Percentiles rank a stretch among this genome's conserved stretches.
phyloP scores from a whole-genome alignment of 164 flowering plant genomes.

The Houttuynia cordata region DNA sequence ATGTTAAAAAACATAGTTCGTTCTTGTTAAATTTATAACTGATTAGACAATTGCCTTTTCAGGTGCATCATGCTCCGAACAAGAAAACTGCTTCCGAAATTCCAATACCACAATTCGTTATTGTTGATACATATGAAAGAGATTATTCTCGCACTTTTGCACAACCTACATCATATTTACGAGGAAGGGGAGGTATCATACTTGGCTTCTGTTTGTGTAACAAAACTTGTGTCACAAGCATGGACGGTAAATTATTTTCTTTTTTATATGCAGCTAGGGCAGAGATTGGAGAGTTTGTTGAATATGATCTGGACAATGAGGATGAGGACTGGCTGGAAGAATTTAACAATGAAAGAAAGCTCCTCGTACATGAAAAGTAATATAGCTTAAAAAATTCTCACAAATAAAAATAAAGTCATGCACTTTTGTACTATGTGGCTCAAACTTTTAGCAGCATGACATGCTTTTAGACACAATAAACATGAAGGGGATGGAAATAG shows the following conservation, averaged over 20 bases:
- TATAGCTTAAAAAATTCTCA: not conserved
- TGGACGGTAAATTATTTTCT: not conserved
- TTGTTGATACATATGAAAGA: slow-evolving; percentile 91
- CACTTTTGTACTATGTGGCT: not conserved
- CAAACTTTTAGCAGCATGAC: no score
- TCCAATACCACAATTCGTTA: slow-evolving; percentile 84
- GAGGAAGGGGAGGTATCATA: slow-evolving; percentile 83
- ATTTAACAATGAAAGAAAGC: slow-evolving; percentile 52
- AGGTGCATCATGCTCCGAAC: slow-evolving; percentile 47
- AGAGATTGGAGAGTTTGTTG: slow-evolving; percentile 93
- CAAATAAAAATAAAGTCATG: not conserved
- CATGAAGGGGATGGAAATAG: no score
- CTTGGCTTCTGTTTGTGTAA: not conserved
- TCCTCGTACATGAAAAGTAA: slow-evolving; percentile 69
- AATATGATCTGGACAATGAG: slow-evolving; percentile 95
- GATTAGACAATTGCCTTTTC: not conserved
- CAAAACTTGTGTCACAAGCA: not conserved
- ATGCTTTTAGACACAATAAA: no score
- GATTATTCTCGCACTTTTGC: slow-evolving; percentile 71
- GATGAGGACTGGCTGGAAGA: slow-evolving; percentile 95
- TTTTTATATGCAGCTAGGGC: slow-evolving; percentile 52
- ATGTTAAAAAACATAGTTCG: no score
- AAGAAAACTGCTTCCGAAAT: slow-evolving; percentile 76
- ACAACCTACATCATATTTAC: slow-evolving; percentile 83
- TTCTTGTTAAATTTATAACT: no score